A percentile compares a stretch with the other conserved stretches of the same genome.
Conservation (phyloP, 2,329 filamentous ascomycete genomes). For the Botrytis paeoniae region DNA sequence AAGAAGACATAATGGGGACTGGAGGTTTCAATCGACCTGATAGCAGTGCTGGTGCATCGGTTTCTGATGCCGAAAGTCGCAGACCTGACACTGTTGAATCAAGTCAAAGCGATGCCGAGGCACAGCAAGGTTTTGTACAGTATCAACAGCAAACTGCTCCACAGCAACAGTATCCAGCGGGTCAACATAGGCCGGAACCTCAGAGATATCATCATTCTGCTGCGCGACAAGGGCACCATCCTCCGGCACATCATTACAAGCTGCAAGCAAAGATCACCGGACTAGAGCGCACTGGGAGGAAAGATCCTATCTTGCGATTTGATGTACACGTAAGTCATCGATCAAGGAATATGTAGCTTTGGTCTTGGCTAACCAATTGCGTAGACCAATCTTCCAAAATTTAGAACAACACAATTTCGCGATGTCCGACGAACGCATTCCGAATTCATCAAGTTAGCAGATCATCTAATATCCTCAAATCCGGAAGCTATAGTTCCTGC, state of each 20-base stretch:
- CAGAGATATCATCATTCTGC: conserved; percentile 35
- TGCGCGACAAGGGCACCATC: conserved; percentile 36
- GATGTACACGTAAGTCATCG: conserved; percentile 79
- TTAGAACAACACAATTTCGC: conserved; percentile 95
- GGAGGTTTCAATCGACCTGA: conserved; percentile 32
- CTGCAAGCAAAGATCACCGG: conserved; percentile 94
- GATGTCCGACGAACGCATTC: conserved; percentile 94
- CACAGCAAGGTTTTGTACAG: conserved; percentile 37
- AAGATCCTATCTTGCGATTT: conserved; percentile 91
- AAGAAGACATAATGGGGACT: conserved; percentile 31
- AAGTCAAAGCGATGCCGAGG: conserved; percentile 28
- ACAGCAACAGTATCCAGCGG: conserved; percentile 36
- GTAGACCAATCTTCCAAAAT: conserved; percentile 97
- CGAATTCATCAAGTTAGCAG: conserved; percentile 93
- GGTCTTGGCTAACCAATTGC: conserved; percentile 23
- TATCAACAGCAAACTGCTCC: conserved; percentile 32
- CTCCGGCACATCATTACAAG: conserved; percentile 68
- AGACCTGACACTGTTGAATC: conserved; percentile 36
- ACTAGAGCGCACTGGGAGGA: conserved; percentile 87
- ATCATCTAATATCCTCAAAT: conserved; percentile 96
- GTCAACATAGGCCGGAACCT: conserved; percentile 37
- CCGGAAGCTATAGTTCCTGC: conserved; percentile 92
- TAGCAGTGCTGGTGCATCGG: conserved; percentile 32
- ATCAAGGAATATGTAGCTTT: not conserved
- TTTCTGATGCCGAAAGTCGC: conserved; percentile 31